phyloP scores from a whole-genome alignment of 192 early-diverging fungal species.

The Backusella psychrophila region DNA sequence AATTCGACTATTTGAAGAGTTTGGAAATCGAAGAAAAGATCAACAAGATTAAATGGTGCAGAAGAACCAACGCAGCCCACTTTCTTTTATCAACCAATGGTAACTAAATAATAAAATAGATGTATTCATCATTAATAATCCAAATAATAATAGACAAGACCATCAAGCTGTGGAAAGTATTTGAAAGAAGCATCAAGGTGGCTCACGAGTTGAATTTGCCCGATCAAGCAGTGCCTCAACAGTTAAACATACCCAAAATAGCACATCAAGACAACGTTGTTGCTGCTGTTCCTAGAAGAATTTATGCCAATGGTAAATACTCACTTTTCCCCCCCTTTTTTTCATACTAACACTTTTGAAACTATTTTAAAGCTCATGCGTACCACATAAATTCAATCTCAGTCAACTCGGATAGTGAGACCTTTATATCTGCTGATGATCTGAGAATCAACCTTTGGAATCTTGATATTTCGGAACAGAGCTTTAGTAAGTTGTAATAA shows the following conservation, averaged over 20 bases:
- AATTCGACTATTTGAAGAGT: constrained; percentile 93
- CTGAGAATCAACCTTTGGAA: constrained; percentile 94
- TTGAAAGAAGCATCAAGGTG: constrained; percentile 86
- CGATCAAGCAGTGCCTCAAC: constrained; percentile 49
- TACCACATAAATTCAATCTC: constrained; percentile 97
- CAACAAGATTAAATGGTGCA: constrained; percentile 95
- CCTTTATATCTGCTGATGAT: constrained; percentile 88
- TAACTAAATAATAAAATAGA: constrained; percentile 15
- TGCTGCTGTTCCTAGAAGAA: constrained; percentile 79
- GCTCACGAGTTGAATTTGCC: constrained; percentile 79
- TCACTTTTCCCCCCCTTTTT: background rate
- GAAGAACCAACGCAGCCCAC: constrained; percentile 81
- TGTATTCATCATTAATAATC: constrained; percentile 37
- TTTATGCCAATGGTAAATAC: constrained; percentile 70
- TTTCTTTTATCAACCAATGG: constrained; percentile 91
- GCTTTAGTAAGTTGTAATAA: constrained; percentile 57
- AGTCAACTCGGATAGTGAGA: constrained; percentile 90
- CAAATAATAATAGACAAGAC: constrained; percentile 61
- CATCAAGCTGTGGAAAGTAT: constrained; percentile 94
- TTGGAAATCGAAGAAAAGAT: constrained; percentile 97
- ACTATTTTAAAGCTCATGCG: constrained; percentile 67
- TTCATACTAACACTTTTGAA: background rate
- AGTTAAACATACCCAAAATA: constrained; percentile 72
- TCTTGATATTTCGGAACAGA: constrained; percentile 83
- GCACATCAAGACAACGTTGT: constrained; percentile 84